Evolutionary conservation across 305 asterid genomes (phyloP).

Genomic region (Solanum hybrid): DNA sequence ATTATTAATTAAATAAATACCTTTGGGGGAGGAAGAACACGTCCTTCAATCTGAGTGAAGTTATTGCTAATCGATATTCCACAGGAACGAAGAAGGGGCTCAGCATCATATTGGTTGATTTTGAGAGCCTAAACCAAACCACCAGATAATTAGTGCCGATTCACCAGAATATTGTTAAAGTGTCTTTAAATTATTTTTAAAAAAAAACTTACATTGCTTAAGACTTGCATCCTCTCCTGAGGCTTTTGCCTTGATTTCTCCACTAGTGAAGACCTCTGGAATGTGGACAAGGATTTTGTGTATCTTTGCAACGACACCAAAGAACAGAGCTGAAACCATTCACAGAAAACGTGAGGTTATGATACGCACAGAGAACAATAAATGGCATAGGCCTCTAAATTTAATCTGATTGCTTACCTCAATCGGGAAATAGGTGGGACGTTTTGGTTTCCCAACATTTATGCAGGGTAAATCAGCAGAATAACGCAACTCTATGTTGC

Average conservation of each 20-base stretch:
- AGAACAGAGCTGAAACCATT: constrained; percentile 33
- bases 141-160: background rate
- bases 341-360: background rate
- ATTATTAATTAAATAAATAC: constrained; percentile 12
- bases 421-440: constrained; percentile 39
- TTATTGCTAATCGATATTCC: constrained; percentile 31
- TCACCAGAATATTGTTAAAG: background rate
- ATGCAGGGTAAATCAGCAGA: constrained; percentile 60
- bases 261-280: constrained; percentile 36
- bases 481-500: constrained; percentile 38
- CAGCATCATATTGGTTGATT: constrained; percentile 27
- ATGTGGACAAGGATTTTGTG: constrained; percentile 24
- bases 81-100: constrained; percentile 36
- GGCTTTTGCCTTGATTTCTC: constrained; percentile 46
- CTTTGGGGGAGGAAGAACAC: constrained; percentile 44
- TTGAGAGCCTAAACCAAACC: constrained; percentile 25
- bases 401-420: constrained; percentile 27
- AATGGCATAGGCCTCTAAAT: background rate
- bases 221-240: constrained; percentile 34
- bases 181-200: background rate
- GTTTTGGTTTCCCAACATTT: constrained; percentile 45
- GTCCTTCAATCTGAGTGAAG: constrained; percentile 41
- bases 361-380: background rate
- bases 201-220: constrained; percentile 26
- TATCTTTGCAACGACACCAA: constrained; percentile 38